Base-by-base conservation (phyloP, 306 rosid genomes). In the Prunus mira region DNA sequence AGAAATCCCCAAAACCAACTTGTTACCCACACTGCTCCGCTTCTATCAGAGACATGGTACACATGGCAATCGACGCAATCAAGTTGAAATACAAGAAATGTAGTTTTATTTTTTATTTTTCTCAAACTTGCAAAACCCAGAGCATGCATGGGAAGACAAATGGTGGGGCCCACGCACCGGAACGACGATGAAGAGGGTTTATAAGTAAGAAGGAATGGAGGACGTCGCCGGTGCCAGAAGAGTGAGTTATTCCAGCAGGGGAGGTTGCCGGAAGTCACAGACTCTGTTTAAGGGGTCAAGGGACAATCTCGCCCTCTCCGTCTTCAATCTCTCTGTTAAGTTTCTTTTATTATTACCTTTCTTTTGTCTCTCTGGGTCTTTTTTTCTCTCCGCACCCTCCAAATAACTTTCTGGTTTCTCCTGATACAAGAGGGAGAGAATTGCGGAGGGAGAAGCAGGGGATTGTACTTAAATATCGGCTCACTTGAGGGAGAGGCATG, bases 181-280 rank as follows among this genome's bases (percentile, higher is more conserved):
- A 70, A 64, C 20, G 12, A 9, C 27, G 25, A 55, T 0, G 24
- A n/a, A 55, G 61, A 55, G 27, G 61, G n/a, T 56, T 18, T 14
- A 51, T 3, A 54, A 72, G 11, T 45, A 67, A 25, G 9, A 62
- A 47, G 58, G 65, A 47, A 51, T 55, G 68, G 19, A 34, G 79
- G 72, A 28, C 52, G 32, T 20, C 9, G 63, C 80, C 69, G 69
- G 64, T 50, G 55, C 67, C 65, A 60, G 82, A 72, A 38, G 30
- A 34, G 65, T 25, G 5, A 81, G 74, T 58, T 50, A 60, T 60
- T 60, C 80, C 65, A 79, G 87, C 55, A 38, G 77, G 77, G 75
- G 38, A 76, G 57, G 32, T 32, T 45, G 61, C 80, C 70, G 80
- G 80, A 43, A 61, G 56, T 15, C 51, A 34, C 80, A 20, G 63